These are phyloP conservation scores for Parathielavia hyrcaniae DNA, from an alignment of 495 filamentous ascomycete species.

Conservation along the genomic window DNA sequence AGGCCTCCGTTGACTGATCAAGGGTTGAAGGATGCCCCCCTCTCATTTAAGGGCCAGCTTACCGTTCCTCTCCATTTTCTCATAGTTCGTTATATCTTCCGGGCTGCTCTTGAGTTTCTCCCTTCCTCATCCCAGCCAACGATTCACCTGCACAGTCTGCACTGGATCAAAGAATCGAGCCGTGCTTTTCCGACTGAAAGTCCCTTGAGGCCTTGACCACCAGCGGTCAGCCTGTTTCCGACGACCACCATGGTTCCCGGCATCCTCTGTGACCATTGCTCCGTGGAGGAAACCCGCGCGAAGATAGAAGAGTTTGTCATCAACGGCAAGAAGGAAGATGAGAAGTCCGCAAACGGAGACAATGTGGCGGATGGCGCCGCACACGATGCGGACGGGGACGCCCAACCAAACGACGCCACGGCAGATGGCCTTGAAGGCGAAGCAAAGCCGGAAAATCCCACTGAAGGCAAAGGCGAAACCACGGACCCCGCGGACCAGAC, in stretches of 20 bases:
- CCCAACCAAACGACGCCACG: background rate
- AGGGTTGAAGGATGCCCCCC: background rate
- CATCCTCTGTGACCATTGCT: background rate
- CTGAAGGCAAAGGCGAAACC: slow-evolving; percentile 1
- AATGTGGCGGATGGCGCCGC: background rate
- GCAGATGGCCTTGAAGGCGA: background rate
- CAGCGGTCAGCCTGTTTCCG: background rate
- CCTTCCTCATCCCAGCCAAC: too few relatives aligned
- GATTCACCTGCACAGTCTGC: too few relatives aligned
- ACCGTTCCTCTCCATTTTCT: background rate
- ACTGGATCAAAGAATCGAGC: too few relatives aligned
- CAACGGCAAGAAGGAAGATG: background rate
- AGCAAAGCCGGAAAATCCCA: background rate
- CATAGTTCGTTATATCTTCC: background rate
- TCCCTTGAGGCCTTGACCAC: background rate
- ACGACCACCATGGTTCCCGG: slow-evolving; percentile 9
- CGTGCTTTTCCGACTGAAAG: background rate
- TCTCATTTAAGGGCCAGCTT: background rate
- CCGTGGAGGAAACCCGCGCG: background rate
- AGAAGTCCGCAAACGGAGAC: background rate
- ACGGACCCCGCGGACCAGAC: slow-evolving; percentile 20
- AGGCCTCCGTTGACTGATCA: background rate
- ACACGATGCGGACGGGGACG: background rate
- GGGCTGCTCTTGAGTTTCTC: background rate
- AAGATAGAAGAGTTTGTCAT: background rate